Evolutionary conservation across 768 basidiomycete species (phyloP).

Genomic region (Mycena belliarum): DNA sequence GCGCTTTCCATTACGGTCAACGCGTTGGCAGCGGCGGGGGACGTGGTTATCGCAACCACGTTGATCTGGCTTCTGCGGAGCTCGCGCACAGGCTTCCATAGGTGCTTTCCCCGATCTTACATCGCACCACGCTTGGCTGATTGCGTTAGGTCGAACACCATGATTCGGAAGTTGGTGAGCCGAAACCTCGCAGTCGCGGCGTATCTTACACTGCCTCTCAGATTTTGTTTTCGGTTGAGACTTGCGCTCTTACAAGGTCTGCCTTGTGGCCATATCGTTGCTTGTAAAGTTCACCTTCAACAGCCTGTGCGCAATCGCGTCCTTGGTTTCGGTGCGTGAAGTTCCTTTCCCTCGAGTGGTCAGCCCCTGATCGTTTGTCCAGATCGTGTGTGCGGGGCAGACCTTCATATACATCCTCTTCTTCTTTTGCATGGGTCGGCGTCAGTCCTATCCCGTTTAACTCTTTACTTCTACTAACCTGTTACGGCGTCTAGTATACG

Average conservation of each 20-base stretch:
- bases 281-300: no score
- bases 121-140: not conserved
- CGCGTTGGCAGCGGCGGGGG: conserved; percentile 45
- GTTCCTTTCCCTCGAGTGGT: not conserved
- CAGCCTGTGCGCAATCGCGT: conserved; percentile 56
- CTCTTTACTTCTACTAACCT: not conserved
- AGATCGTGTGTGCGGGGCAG: conserved; percentile 49
- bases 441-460: conserved; percentile 37
- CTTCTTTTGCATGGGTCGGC: conserved; percentile 59
- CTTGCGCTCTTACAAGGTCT: conserved; percentile 42
- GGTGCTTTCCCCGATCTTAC: conserved; percentile 26
- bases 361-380: not conserved
- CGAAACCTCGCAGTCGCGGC: not conserved
- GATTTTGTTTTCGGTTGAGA: conserved; percentile 50
- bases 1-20: conserved; percentile 46
- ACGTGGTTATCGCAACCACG: conserved; percentile 45
- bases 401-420: conserved; percentile 61
- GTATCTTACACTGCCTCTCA: conserved; percentile 15
- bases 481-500: conserved; percentile 46
- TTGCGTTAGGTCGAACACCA: conserved; percentile 43
- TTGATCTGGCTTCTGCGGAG: conserved; percentile 43
- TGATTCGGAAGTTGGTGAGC: conserved; percentile 46
- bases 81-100: conserved; percentile 51
- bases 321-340: conserved; percentile 46
- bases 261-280: not conserved